Evolutionary conservation across 306 rosid species (phyloP), one percentile per base, ranked within the genome.

Genomic region (Lathyrus tuberosus): DNA sequence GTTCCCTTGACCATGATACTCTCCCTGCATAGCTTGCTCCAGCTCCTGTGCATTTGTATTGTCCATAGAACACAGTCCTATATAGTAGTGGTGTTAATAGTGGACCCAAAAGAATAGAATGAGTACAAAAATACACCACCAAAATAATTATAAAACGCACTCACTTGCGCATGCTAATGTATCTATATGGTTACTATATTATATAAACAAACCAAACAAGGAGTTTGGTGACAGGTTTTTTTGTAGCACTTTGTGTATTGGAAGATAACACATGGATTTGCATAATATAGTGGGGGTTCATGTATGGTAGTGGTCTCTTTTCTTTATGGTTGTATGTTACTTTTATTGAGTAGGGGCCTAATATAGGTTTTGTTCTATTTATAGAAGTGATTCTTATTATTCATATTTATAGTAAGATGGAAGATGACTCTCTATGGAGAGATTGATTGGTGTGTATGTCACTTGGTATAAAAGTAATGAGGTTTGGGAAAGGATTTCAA

Each of bases 31-130:
- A 86, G 41, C 78, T 83, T 17, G 96, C 88, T 26, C 96, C 96
- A 33, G 86, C 82, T 56, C 96, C 96, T 15, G 82, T 70, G 56
- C 96, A 89, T 28, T 83, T 85, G 82, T 89, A 89, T 49, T 89
- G 96, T 62, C 96, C 92, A 71, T 86, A 89, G 77, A 83, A 89
- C 31, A 89, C 88, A 61, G 96, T 85, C 90, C 96, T 89, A 78
- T 28, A 38, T 40, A 17, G 5, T 52, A 5, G n/a, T 15, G 52
- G 71, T 52, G 28, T 7, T 35, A 35, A 7, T 35, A 35, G 65
- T 82, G 80, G 76, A 31, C 59, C 83, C 81, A 63, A 64, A 1
- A n/a, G 3, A 16, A 48, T 18, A 52, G 3, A 64, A 64, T 24
- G 6, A 57, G 40, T 13, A 59, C 67, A 57, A 49, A 41, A 30